Conservation (phyloP, 805 yeast species). For the Hagleromyces aurorensis region DNA sequence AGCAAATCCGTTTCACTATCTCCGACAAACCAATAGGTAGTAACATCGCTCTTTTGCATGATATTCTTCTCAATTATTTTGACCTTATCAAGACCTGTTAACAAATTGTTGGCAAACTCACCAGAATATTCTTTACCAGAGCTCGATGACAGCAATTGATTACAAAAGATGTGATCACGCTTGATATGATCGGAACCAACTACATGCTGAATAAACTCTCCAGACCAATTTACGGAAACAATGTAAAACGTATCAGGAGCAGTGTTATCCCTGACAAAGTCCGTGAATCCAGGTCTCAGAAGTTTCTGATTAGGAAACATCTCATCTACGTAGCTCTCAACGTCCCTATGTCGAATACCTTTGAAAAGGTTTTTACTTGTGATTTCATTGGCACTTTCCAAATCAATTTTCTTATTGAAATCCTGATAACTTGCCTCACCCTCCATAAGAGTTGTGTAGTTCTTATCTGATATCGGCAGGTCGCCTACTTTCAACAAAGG, state of each 20-base stretch:
- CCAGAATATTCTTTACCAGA: slow-evolving; percentile 15
- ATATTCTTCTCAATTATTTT: slow-evolving; percentile 6
- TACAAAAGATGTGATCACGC: slow-evolving; percentile 18
- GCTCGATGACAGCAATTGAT: slow-evolving; percentile 9
- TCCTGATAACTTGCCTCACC: slow-evolving; percentile 17
- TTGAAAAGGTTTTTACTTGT: slow-evolving; percentile 13
- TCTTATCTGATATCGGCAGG: slow-evolving; percentile 8
- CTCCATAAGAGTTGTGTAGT: slow-evolving; percentile 10
- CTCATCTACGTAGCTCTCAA: slow-evolving; percentile 8
- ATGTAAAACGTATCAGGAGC: slow-evolving; percentile 12
- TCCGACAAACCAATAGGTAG: slow-evolving; percentile 26
- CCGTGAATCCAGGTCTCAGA: slow-evolving; percentile 14
- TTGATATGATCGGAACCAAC: slow-evolving; percentile 8
- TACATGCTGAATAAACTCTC: slow-evolving; percentile 20
- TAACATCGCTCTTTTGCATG: not conserved
- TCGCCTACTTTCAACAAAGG: slow-evolving; percentile 8
- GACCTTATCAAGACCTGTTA: slow-evolving; percentile 27
- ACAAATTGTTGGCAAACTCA: slow-evolving; percentile 14
- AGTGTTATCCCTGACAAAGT: slow-evolving; percentile 5
- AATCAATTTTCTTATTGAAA: slow-evolving; percentile 16
- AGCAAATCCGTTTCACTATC: slow-evolving; percentile 30
- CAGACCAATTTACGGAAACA: slow-evolving; percentile 29
- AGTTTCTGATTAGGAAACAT: slow-evolving; percentile 3
- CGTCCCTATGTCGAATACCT: slow-evolving; percentile 12
- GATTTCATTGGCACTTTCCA: slow-evolving; percentile 21